Base-by-base conservation (phyloP, 768 basidiomycete genomes). In the Porphyrellus cyaneotinctus region DNA sequence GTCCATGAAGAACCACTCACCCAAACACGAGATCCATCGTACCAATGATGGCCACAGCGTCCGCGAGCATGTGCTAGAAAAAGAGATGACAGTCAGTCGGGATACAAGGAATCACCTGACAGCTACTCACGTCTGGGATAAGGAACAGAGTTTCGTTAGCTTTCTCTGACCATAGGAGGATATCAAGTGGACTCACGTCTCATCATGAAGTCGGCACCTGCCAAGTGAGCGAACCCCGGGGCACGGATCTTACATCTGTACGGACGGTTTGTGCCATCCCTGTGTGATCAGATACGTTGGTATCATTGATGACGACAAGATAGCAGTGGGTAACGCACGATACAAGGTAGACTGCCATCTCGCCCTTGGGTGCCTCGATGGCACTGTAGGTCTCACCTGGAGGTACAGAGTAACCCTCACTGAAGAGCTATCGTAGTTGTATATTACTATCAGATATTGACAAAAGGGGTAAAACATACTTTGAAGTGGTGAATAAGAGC, bases 1-100 rank as follows among this genome's bases (percentile, higher is more conserved):
- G 35, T 3, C 6, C 0, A 15, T 20, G 2, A 41, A 28, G 0
- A 20, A 23, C 14, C 13, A 84, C 91, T 63, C 78, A 91, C 84
- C 94, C 94, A 67, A 97, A 95, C 66, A 97, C 94, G 58, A 95
- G 82, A 77, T 97, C 92, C 95, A 97, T 95, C 42, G 95, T 97
- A 62, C 97, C 97, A 67, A 98, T 97, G 67, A 99, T 88, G 43
- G 95, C 86, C 45, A 99, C 95, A 38, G 88, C 94, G 64, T 97
- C 95, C 6, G 93, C 91, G 54, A 97, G 76, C 83, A 88, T 87
- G 72, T 92, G 91, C 86, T 92, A 20, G 36, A 68, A 41, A 63
- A 84, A 67, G 39, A 50, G n/a, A 17, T 31, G 56, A 4, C 24
- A 47, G 61, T 63, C 30, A 65, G 51, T 58, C 10, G 12, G n/a